Conservation (phyloP, 2,329 filamentous ascomycete genomes). For the Colletotrichum limetticola region DNA sequence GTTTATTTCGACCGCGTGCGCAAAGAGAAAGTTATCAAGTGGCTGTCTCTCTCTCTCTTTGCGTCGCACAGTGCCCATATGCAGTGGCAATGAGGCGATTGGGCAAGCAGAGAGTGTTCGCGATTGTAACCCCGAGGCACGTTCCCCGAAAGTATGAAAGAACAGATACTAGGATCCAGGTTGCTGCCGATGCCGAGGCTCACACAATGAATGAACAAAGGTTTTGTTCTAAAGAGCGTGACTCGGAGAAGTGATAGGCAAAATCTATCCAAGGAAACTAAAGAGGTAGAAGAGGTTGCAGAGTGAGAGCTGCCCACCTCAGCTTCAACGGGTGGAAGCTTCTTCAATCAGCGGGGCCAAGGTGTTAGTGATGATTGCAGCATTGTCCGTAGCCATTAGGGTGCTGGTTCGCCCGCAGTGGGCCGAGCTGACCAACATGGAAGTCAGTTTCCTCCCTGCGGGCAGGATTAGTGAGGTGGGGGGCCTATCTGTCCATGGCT, state of each 20-base stretch:
- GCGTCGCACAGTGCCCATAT: constrained; percentile 3
- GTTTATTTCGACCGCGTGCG: neutral
- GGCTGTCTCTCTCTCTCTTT: neutral
- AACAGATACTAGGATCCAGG: constrained; percentile 10
- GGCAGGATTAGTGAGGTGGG: constrained; percentile 4
- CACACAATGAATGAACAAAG: neutral
- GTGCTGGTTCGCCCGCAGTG: constrained; percentile 27
- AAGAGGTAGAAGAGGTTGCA: neutral
- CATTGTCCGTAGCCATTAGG: neutral
- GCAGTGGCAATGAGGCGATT: neutral
- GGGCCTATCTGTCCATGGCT: constrained; percentile 3
- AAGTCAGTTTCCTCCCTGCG: neutral
- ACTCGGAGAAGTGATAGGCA: neutral
- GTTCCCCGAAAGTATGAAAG: neutral
- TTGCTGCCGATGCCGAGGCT: neutral
- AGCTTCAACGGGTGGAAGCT: neutral
- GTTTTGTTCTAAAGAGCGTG: neutral
- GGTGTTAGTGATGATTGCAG: constrained; percentile 29
- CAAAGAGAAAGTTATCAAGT: neutral
- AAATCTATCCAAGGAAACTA: neutral
- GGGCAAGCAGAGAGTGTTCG: neutral
- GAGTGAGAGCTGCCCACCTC: neutral
- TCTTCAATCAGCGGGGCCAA: constrained; percentile 8
- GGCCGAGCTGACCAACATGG: constrained; percentile 16
- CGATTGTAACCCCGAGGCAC: neutral